phyloP scores from a whole-genome alignment of 2,329 filamentous ascomycete genomes.

The Capronia epimyces region DNA sequence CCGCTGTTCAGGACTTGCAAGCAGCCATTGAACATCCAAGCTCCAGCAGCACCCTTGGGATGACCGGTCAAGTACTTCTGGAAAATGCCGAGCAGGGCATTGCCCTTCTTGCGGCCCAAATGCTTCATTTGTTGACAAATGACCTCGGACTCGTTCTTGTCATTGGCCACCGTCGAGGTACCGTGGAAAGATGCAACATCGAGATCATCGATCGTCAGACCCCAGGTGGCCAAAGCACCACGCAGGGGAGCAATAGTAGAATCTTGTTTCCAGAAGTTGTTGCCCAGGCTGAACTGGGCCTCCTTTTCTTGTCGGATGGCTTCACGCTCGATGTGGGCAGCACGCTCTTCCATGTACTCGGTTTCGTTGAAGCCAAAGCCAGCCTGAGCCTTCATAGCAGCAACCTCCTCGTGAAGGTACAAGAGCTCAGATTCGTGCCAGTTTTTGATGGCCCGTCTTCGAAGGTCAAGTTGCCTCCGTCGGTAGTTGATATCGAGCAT shows the following conservation, averaged over 20 bases:
- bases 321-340: slow-evolving; percentile 79
- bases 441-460: slow-evolving; percentile 88
- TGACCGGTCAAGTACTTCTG: slow-evolving; percentile 99
- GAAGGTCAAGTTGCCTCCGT: slow-evolving; percentile 86
- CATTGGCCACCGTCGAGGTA: slow-evolving; percentile 95
- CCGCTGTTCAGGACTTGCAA: slow-evolving; percentile 92
- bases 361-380: slow-evolving; percentile 67
- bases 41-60: slow-evolving; percentile 97
- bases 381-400: slow-evolving; percentile 79
- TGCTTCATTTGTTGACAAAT: slow-evolving; percentile 95
- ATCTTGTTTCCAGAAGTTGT: slow-evolving; percentile 98
- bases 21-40: slow-evolving; percentile 99
- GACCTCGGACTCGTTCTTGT: slow-evolving; percentile 98
- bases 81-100: slow-evolving; percentile 93
- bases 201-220: slow-evolving; percentile 92
- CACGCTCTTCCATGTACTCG: slow-evolving; percentile 80
- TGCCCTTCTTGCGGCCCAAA: slow-evolving; percentile 91
- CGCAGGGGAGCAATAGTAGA: slow-evolving; percentile 88
- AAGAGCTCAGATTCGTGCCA: slow-evolving; percentile 95
- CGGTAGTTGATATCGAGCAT: slow-evolving; percentile 97
- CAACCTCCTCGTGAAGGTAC: slow-evolving; percentile 85
- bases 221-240: slow-evolving; percentile 94
- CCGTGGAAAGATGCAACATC: slow-evolving; percentile 97
- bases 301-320: slow-evolving; percentile 88
- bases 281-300: slow-evolving; percentile 84